These are phyloP conservation scores for Xylaria sp. DNA, from an alignment of 2,329 filamentous ascomycete species.

Conservation along the genomic window DNA sequence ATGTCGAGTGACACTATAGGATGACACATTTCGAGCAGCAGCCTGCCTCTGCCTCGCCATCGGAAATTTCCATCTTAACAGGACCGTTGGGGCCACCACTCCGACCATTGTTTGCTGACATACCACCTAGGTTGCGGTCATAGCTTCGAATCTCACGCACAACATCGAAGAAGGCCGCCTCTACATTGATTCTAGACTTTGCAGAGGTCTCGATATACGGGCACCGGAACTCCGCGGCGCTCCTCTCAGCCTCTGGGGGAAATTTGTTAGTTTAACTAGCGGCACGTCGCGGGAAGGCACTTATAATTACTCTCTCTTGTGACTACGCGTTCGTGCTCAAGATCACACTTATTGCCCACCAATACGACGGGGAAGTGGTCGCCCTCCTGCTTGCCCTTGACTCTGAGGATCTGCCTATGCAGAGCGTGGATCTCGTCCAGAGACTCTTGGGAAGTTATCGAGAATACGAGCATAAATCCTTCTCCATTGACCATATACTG, in stretches of 20 bases:
- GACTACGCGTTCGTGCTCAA: conserved; percentile 91
- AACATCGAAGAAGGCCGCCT: conserved; percentile 98
- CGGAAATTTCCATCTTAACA: conserved; percentile 83
- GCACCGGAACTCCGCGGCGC: conserved; percentile 75
- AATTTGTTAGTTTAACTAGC: conserved; percentile 32
- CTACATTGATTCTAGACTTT: conserved; percentile 97
- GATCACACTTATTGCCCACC: conserved; percentile 99
- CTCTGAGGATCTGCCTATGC: conserved; percentile 96
- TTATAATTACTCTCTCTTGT: conserved; percentile 80
- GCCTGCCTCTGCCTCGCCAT: conserved; percentile 73
- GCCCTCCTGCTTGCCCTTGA: conserved; percentile 84
- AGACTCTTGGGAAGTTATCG: conserved; percentile 95
- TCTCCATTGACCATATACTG: conserved; percentile 99
- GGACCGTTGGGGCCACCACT: conserved; percentile 70
- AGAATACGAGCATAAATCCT: conserved; percentile 97
- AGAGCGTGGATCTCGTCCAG: conserved; percentile 99
- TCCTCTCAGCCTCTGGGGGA: conserved; percentile 76
- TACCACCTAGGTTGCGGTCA: conserved; percentile 97
- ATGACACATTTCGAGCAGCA: conserved; percentile 90
- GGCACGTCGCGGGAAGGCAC: conserved; percentile 27
- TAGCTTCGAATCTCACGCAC: conserved; percentile 97
- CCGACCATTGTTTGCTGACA: conserved; percentile 76
- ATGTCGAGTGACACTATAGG: conserved; percentile 68
- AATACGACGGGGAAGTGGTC: conserved; percentile 99
- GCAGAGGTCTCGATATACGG: conserved; percentile 99